Conservation (phyloP, 108 stramenopile species). For the Skeletonema grethae region DNA sequence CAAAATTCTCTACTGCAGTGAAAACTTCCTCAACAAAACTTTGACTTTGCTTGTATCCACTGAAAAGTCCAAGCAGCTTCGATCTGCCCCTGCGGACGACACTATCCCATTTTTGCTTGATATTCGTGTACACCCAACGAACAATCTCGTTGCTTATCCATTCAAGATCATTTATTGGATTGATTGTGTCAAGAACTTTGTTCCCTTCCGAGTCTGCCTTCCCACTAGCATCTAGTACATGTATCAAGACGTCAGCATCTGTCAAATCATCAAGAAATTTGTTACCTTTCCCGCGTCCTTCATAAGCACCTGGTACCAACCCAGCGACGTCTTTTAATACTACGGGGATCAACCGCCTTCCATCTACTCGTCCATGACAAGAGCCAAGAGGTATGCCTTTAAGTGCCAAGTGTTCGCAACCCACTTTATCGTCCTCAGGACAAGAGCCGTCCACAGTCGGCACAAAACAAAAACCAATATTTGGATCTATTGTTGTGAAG, state of each 20-base stretch:
- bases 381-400: constrained; percentile 47
- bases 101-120: constrained; percentile 79
- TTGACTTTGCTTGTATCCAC: constrained; percentile 84
- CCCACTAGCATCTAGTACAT: constrained; percentile 81
- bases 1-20: constrained; percentile 60
- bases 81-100: constrained; percentile 60
- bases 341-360: constrained; percentile 79
- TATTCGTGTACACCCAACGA: constrained; percentile 64
- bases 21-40: constrained; percentile 57
- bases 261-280: constrained; percentile 88
- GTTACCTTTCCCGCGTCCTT: constrained; percentile 85
- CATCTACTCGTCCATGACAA: constrained; percentile 79
- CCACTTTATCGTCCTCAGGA: constrained; percentile 65
- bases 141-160: constrained; percentile 68
- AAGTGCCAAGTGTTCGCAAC: neutral
- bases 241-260: constrained; percentile 90
- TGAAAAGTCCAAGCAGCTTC: constrained; percentile 80
- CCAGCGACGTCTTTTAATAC: constrained; percentile 91
- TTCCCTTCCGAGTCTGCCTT: constrained; percentile 79
- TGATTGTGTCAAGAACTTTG: constrained; percentile 33
- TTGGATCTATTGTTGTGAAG: constrained; percentile 95
- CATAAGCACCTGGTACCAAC: constrained; percentile 89
- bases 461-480: constrained; percentile 79
- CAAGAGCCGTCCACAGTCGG: constrained; percentile 66
- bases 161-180: constrained; percentile 73